phyloP scores from a whole-genome alignment of 2,329 filamentous ascomycete species.

The Blumeria hordei region DNA sequence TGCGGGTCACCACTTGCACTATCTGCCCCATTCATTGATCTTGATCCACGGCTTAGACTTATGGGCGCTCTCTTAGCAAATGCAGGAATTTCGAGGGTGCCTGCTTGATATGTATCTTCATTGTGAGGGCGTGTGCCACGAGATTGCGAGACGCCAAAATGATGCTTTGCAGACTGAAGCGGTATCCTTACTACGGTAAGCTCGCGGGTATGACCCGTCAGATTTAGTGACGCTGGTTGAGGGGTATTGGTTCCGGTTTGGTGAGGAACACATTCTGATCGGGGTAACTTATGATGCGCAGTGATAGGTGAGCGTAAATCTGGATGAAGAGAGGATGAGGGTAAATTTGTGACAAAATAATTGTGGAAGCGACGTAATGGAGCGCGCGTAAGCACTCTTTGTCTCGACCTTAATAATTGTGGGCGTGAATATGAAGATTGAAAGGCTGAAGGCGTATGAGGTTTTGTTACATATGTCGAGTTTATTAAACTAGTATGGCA shows the following conservation, averaged over 20 bases:
- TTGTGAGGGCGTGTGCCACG: slow-evolving; percentile 73
- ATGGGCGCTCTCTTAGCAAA: slow-evolving; percentile 69
- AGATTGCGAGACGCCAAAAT: slow-evolving; percentile 62
- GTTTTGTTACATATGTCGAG: not conserved
- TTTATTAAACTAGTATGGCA: slow-evolving; percentile 1
- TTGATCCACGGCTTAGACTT: slow-evolving; percentile 18
- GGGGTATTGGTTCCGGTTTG: slow-evolving; percentile 27
- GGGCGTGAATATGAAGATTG: not conserved
- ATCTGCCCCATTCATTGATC: slow-evolving; percentile 27
- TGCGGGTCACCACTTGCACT: slow-evolving; percentile 73
- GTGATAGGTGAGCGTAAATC: slow-evolving; percentile 43
- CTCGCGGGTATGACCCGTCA: slow-evolving; percentile 40
- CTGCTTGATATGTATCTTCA: slow-evolving; percentile 84
- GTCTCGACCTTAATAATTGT: not conserved
- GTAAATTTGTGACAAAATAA: slow-evolving; percentile 91
- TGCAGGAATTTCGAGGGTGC: slow-evolving; percentile 76
- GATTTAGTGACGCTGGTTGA: slow-evolving; percentile 32
- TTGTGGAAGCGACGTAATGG: slow-evolving; percentile 43
- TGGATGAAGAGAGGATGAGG: slow-evolving; percentile 77
- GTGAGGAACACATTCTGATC: slow-evolving; percentile 63
- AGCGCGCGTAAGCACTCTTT: not conserved
- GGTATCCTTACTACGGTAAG: slow-evolving; percentile 90
- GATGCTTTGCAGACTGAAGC: slow-evolving; percentile 78
- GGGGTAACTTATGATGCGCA: slow-evolving; percentile 65
- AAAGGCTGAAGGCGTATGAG: not conserved